Percentiles rank a stretch among this genome's conserved stretches.
Conservation (phyloP, 2,329 filamentous ascomycete species). For the Xylaria sp. region DNA sequence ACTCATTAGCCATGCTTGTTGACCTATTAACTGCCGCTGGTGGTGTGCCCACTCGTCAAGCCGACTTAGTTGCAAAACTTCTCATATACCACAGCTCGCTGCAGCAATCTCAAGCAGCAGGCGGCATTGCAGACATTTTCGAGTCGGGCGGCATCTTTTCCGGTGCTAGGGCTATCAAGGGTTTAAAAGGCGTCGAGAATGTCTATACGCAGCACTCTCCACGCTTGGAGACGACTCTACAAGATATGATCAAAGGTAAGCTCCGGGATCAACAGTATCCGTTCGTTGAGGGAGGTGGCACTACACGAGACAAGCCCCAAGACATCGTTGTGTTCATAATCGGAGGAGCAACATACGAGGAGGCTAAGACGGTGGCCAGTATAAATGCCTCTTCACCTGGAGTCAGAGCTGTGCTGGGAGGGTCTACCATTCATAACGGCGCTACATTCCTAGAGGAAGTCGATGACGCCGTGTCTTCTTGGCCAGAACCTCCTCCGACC, state of each 20-base stretch:
- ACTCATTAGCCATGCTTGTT: conserved; percentile 82
- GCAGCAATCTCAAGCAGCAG: conserved; percentile 77
- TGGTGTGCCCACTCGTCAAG: conserved; percentile 78
- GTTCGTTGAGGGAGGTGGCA: conserved; percentile 87
- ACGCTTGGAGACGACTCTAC: conserved; percentile 83
- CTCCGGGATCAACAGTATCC: conserved; percentile 89
- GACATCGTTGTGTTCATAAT: conserved; percentile 96
- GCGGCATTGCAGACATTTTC: conserved; percentile 90
- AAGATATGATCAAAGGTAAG: conserved; percentile 92
- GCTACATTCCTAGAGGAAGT: conserved; percentile 90
- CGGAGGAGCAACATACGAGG: conserved; percentile 93
- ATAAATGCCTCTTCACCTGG: conserved; percentile 92
- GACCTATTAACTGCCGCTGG: conserved; percentile 88
- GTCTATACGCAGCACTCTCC: conserved; percentile 98
- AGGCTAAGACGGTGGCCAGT: conserved; percentile 94
- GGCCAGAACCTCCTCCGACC: conserved; percentile 76
- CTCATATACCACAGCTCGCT: conserved; percentile 88
- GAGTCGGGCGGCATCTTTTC: conserved; percentile 92
- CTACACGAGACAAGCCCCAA: conserved; percentile 93
- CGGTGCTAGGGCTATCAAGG: conserved; percentile 88
- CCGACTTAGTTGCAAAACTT: conserved; percentile 83
- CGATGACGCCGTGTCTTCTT: conserved; percentile 84
- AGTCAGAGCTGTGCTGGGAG: conserved; percentile 87
- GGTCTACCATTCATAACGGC: conserved; percentile 89
- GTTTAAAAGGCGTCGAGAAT: conserved; percentile 96